phyloP scores from a whole-genome alignment of 331 rosid species.

The Malus hybrid region DNA sequence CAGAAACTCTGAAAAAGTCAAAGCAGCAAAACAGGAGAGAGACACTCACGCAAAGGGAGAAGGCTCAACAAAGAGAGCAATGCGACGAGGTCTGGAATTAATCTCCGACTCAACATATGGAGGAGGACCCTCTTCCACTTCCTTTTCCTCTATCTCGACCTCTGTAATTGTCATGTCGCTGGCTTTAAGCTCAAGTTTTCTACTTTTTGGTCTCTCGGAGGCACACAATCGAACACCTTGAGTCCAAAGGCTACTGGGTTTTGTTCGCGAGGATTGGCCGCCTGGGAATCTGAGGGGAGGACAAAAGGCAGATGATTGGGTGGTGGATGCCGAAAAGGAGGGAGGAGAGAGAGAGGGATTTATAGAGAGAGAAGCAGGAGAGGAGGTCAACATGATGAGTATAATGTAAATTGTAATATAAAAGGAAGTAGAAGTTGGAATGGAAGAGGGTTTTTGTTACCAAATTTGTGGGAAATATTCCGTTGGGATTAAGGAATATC shows the following conservation, averaged over 20 bases:
- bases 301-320: neutral
- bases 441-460: neutral
- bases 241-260: slow-evolving; percentile 35
- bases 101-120: slow-evolving; percentile 44
- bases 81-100: slow-evolving; percentile 72
- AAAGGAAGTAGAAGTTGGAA: neutral
- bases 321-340: slow-evolving; percentile 24
- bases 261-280: slow-evolving; percentile 21
- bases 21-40: neutral
- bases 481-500: neutral
- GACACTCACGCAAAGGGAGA: slow-evolving; percentile 90
- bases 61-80: slow-evolving; percentile 97
- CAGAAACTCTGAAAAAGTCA: neutral
- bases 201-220: slow-evolving; percentile 19
- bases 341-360: slow-evolving; percentile 63
- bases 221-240: slow-evolving; percentile 10
- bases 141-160: slow-evolving; percentile 35
- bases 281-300: slow-evolving; percentile 18
- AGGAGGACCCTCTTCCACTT: slow-evolving; percentile 44
- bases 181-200: slow-evolving; percentile 31
- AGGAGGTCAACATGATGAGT: slow-evolving; percentile 28
- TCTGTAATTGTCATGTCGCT: slow-evolving; percentile 64
- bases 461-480: neutral
- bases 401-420: neutral
- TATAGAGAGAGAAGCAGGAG: slow-evolving; percentile 45